Conservation (phyloP, 768 basidiomycete species). For the Leccinum aurantiacum region DNA sequence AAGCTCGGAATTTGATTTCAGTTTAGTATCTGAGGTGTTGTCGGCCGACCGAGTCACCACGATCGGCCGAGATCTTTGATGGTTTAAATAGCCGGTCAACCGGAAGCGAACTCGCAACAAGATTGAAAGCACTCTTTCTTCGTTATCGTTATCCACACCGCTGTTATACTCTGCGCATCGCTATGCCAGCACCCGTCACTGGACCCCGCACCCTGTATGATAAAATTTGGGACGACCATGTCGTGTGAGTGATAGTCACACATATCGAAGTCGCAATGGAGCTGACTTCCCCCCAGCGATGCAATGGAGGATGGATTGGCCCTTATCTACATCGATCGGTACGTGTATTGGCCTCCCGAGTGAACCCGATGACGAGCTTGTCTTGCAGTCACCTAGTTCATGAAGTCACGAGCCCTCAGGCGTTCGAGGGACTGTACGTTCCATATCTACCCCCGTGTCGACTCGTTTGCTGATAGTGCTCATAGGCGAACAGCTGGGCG, state of each 20-base stretch:
- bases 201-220: constrained; percentile 91
- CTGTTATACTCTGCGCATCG: constrained; percentile 1
- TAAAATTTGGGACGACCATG: constrained; percentile 97
- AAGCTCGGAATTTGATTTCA: neutral
- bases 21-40: neutral
- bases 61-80: constrained; percentile 15
- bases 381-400: constrained; percentile 61
- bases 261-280: constrained; percentile 7
- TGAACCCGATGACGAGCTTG: neutral
- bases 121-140: neutral
- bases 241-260: constrained; percentile 58
- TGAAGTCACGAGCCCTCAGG: constrained; percentile 93
- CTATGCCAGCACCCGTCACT: constrained; percentile 57
- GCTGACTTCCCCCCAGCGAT: constrained; percentile 45
- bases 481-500: constrained; percentile 69
- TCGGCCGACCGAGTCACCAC: constrained; percentile 20
- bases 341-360: constrained; percentile 14
- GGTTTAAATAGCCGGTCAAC: constrained; percentile 4
- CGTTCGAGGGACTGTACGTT: constrained; percentile 81
- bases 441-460: neutral
- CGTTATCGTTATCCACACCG: neutral
- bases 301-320: constrained; percentile 74
- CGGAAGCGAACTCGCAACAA: neutral
- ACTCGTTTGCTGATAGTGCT: constrained; percentile 12
- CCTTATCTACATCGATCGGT: constrained; percentile 84